A percentile compares a stretch with the other conserved stretches of the same genome.
These are phyloP conservation scores for Infundibulicybe gibba DNA, from an alignment of 768 basidiomycete species.

Conservation along the genomic window DNA sequence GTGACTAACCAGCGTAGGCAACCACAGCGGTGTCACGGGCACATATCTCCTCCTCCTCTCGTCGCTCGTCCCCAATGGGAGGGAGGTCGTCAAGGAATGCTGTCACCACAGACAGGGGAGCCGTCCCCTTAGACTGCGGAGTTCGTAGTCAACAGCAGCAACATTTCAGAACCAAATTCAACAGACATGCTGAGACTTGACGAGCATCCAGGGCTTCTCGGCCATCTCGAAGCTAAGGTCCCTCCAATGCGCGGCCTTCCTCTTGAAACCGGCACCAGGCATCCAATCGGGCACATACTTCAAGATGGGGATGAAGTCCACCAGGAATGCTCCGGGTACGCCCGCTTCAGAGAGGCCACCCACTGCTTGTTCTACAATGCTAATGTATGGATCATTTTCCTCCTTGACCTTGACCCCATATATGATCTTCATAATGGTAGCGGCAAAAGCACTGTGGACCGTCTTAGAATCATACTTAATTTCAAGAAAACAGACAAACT, in stretches of 20 bases:
- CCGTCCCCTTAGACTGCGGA: not conserved
- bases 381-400: slow-evolving; percentile 36
- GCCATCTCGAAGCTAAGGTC: slow-evolving; percentile 23
- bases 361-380: slow-evolving; percentile 32
- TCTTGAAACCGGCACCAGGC: slow-evolving; percentile 53
- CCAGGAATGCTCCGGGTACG: slow-evolving; percentile 41
- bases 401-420: slow-evolving; percentile 39
- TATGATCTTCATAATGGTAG: slow-evolving; percentile 41
- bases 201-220: too few relatives aligned
- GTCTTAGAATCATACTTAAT: too few relatives aligned
- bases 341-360: slow-evolving; percentile 34
- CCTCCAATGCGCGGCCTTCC: slow-evolving; percentile 37
- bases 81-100: slow-evolving; percentile 1
- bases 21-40: slow-evolving; percentile 7
- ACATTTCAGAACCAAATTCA: too few relatives aligned
- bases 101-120: not conserved
- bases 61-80: not conserved
- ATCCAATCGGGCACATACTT: slow-evolving; percentile 49
- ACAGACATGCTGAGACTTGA: too few relatives aligned
- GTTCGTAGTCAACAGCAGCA: too few relatives aligned
- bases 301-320: slow-evolving; percentile 48
- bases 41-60: slow-evolving; percentile 5
- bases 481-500: not conserved
- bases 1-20: slow-evolving; percentile 4
- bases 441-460: slow-evolving; percentile 1